Evolutionary conservation across 805 yeast genomes (phyloP).

Genomic region (Suhomyces vadensis): DNA sequence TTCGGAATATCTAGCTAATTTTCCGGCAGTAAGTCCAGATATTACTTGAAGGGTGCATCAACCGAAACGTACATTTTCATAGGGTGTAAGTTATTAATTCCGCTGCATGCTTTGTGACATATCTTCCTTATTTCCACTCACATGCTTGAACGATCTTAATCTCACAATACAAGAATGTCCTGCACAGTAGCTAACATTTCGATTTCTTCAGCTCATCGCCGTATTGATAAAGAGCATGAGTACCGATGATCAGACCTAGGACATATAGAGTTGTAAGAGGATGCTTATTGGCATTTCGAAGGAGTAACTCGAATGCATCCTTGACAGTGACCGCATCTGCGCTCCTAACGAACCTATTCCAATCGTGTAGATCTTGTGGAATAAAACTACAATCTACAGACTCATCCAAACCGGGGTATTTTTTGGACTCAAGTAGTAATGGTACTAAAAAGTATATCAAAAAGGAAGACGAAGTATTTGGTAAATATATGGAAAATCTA

Average conservation of each 20-base stretch:
- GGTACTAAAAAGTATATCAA: conserved; percentile 13
- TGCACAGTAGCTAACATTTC: not conserved
- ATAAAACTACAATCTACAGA: conserved; percentile 46
- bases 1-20: no score
- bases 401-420: conserved; percentile 46
- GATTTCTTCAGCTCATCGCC: conserved; percentile 4
- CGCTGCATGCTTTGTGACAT: no score
- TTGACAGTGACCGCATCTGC: conserved; percentile 11
- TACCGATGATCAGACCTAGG: not conserved
- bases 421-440: conserved; percentile 13
- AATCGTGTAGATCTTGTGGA: conserved; percentile 59
- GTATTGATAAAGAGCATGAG: not conserved
- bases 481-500: conserved; percentile 18
- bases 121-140: not conserved
- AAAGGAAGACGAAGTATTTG: conserved; percentile 27
- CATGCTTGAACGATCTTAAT: not conserved
- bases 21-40: no score
- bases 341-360: conserved; percentile 13
- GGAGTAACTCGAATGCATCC: conserved; percentile 6
- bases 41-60: no score
- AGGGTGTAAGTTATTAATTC: no score
- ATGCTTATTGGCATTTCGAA: not conserved
- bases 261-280: not conserved
- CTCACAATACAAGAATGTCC: not conserved
- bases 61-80: no score